These are phyloP conservation scores for Ochetophila trinervis DNA, from an alignment of 306 rosid genomes.

Conservation along the genomic window DNA sequence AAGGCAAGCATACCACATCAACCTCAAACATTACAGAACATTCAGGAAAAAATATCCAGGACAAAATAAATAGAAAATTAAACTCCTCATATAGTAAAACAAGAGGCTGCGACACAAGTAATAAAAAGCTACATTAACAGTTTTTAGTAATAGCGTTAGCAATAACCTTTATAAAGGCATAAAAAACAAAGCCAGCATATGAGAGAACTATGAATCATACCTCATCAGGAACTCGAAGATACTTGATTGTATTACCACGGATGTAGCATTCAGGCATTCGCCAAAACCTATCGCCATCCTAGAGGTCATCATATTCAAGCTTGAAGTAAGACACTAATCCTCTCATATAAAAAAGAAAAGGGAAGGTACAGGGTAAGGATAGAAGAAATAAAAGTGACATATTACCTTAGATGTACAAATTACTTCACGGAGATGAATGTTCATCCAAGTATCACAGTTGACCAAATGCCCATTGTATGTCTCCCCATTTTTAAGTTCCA, in stretches of 20 bases:
- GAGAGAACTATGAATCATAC: constrained; percentile 28
- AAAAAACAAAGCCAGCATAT: background rate
- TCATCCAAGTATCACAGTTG: constrained; percentile 99
- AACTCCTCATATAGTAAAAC: too few relatives aligned
- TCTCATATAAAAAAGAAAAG: background rate
- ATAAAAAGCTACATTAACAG: too few relatives aligned
- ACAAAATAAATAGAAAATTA: background rate
- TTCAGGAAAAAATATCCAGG: background rate
- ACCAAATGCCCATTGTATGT: constrained; percentile 98
- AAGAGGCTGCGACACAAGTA: too few relatives aligned
- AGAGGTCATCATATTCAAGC: constrained; percentile 16
- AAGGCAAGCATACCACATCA: constrained; percentile 22
- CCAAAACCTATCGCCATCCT: constrained; percentile 99
- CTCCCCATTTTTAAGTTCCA: constrained; percentile 95
- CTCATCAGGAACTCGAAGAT: constrained; percentile 98
- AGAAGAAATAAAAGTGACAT: constrained; percentile 3
- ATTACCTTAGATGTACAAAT: constrained; percentile 91
- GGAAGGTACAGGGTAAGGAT: background rate
- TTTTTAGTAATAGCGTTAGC: too few relatives aligned
- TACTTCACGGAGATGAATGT: constrained; percentile 97
- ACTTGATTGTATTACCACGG: constrained; percentile 94
- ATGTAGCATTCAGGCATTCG: constrained; percentile 98
- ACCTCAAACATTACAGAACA: background rate
- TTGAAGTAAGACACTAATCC: background rate
- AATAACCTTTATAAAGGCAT: background rate